Percentiles rank a stretch among this genome's conserved stretches.
Conservation (phyloP, 495 filamentous ascomycete species). For the Glutinoglossum americanum region DNA sequence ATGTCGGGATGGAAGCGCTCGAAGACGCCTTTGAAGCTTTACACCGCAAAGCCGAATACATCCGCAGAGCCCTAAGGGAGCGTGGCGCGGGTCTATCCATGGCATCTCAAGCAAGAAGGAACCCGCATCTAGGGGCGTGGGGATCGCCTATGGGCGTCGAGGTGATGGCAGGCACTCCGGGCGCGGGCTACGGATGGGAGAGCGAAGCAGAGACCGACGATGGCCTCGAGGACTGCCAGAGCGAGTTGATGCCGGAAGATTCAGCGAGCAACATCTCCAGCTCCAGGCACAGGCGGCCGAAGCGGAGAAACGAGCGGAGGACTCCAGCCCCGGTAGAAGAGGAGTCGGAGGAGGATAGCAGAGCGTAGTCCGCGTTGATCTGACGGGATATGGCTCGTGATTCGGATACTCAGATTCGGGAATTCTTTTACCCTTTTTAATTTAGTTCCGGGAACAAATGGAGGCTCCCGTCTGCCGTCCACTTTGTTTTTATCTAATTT, state of each 20-base stretch:
- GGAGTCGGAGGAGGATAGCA: constrained; percentile 38
- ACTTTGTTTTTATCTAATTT: too few relatives aligned
- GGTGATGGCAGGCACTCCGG: constrained; percentile 33
- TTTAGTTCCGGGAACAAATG: too few relatives aligned
- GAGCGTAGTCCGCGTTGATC: too few relatives aligned
- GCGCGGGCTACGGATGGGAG: constrained; percentile 22
- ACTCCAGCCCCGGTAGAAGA: constrained; percentile 76
- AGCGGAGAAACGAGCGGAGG: constrained; percentile 47
- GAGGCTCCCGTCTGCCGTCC: too few relatives aligned
- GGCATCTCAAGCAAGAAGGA: constrained; percentile 50
- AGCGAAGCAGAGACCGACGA: constrained; percentile 45
- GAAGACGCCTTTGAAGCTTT: constrained; percentile 91
- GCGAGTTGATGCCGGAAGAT: constrained; percentile 41
- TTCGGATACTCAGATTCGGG: too few relatives aligned
- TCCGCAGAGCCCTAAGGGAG: constrained; percentile 58
- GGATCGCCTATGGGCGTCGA: constrained; percentile 15
- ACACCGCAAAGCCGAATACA: constrained; percentile 60
- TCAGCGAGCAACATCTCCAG: constrained; percentile 75
- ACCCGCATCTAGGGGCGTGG: constrained; percentile 15
- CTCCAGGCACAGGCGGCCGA: constrained; percentile 44
- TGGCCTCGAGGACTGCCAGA: constrained; percentile 31
- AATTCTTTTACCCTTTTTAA: too few relatives aligned
- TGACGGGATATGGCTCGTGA: too few relatives aligned
- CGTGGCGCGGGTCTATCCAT: constrained; percentile 60
- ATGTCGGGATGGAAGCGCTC: constrained; percentile 75